Conservation (phyloP, 2,329 filamentous ascomycete species). For the Curvularia eragrostidis region DNA sequence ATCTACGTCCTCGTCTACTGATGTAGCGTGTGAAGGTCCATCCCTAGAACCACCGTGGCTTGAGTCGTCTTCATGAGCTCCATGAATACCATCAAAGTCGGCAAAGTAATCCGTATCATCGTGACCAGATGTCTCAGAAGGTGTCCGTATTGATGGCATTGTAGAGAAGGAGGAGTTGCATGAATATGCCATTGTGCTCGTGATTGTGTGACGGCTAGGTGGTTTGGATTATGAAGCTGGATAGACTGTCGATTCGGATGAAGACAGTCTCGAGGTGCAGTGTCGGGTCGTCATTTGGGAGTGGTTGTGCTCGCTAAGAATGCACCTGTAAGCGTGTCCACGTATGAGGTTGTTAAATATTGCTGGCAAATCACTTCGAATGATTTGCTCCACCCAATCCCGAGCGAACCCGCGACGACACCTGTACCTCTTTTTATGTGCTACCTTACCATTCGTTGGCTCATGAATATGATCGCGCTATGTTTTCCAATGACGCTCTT, state of each 20-base stretch:
- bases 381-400: background rate
- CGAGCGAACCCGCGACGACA: background rate
- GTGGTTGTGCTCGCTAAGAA: background rate
- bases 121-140: background rate
- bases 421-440: background rate
- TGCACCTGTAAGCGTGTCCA: background rate
- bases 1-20: background rate
- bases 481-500: background rate
- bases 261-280: background rate
- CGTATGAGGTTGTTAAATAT: background rate
- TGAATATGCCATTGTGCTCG: constrained; percentile 3
- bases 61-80: background rate
- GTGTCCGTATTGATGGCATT: constrained; percentile 6
- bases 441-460: background rate
- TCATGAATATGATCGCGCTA: background rate
- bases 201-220: background rate
- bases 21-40: background rate
- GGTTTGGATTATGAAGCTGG: background rate
- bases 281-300: background rate
- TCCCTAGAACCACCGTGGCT: background rate
- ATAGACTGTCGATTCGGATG: background rate
- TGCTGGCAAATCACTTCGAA: background rate
- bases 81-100: constrained; percentile 7
- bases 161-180: constrained; percentile 9
- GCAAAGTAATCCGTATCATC: background rate